Base-by-base conservation (phyloP, 768 basidiomycete species). In the Dentipellis sp. region DNA sequence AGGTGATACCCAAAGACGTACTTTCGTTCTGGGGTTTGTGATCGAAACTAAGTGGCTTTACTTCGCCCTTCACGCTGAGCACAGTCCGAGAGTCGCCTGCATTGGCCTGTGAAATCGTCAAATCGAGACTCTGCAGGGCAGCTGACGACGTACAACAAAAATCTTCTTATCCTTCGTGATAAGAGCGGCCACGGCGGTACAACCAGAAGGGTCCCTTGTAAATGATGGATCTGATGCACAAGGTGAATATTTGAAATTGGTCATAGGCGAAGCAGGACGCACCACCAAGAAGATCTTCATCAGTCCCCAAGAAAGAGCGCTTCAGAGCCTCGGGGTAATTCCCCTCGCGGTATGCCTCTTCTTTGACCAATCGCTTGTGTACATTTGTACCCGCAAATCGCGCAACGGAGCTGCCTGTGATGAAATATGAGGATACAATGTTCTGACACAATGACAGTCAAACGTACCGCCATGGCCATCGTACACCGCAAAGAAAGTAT, bases 11-110 rank as follows among this genome's bases (percentile, higher is more conserved):
- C 6, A 3, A 6, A 50, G 21, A 71, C 86, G 62, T 56, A 91
- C 91, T 75, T 62, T 86, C 82, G 66, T 88, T 93, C 29, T 84
- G 84, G 4, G 97, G 97, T 68, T 99, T 99, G 70, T 99, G 97
- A 69, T 99, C 97, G 64, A 81, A 87, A 64, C 93, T 95, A 59
- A 99, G 75, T 16, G 91, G 79, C 65, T 94, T 91, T 14, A 83
- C 94, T 64, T 85, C 80, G 2, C 97, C 97, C 63, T 86, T 87
- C 59, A 89, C 72, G 37, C 86, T 82, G 59, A 99, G 75, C 22
- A 99, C 91, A 17, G 89, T 86, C 64, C 97, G 77, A 11, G 97
- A 98, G 72, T 99, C 97, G 42, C 97, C 97, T 21, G 97, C 91
- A 69, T 99, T 99, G 21, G 97, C 97, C 95, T 97, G 65, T 6